Conservation (phyloP, 441 rosid species). For the Eutrema salsugineum region DNA sequence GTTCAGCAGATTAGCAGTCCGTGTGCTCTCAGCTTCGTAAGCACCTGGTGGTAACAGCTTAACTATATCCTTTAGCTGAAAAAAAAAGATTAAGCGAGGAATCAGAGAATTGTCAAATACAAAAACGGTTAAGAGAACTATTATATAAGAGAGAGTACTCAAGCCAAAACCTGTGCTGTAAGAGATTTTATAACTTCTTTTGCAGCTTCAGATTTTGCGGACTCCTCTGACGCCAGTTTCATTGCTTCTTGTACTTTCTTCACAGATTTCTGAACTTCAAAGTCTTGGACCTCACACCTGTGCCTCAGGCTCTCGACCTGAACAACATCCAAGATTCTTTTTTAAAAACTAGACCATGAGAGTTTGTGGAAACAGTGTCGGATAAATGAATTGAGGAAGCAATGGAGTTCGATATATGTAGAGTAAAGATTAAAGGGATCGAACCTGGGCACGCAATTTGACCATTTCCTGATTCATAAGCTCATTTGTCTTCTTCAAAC, state of each 20-base stretch:
- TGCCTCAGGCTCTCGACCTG: conserved; percentile 82
- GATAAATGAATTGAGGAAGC: neutral
- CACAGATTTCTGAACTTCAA: conserved; percentile 76
- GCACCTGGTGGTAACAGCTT: conserved; percentile 76
- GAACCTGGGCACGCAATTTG: conserved; percentile 81
- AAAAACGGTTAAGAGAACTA: neutral
- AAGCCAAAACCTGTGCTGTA: conserved; percentile 72
- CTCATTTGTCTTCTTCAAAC: conserved; percentile 95
- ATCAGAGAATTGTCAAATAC: too few species aligned
- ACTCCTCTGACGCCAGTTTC: conserved; percentile 72
- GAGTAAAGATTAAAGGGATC: neutral
- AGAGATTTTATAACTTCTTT: conserved; percentile 96
- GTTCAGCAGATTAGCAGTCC: conserved; percentile 41
- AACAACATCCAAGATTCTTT: conserved; percentile 24
- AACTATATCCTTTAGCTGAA: conserved; percentile 89
- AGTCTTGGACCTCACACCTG: conserved; percentile 79
- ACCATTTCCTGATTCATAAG: conserved; percentile 90
- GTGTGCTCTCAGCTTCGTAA: conserved; percentile 55
- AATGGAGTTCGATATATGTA: neutral
- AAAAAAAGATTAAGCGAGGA: neutral
- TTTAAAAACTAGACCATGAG: neutral
- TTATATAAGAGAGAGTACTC: neutral
- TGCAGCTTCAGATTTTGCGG: conserved; percentile 85
- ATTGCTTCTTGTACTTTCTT: conserved; percentile 84
- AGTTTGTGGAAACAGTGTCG: neutral